Conservation (phyloP, 2,329 filamentous ascomycete genomes). For the Fusarium incarnatum region DNA sequence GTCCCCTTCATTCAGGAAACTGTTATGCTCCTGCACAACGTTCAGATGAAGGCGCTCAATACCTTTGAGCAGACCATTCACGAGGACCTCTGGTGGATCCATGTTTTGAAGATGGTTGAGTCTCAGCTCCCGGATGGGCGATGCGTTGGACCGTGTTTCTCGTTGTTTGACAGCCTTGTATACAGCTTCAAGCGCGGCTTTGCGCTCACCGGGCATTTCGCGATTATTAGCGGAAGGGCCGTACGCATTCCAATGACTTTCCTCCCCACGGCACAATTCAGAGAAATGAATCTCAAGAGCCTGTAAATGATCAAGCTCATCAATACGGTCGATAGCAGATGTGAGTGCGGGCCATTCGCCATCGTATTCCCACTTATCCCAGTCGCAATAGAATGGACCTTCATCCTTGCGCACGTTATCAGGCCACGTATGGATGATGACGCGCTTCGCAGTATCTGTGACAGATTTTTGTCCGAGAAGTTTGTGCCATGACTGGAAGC, state of each 20-base stretch:
- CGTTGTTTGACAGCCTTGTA: background rate
- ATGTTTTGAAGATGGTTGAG: background rate
- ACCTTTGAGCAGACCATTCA: background rate
- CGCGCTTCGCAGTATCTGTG: background rate
- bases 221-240: background rate
- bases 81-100: background rate
- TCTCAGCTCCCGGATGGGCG: background rate
- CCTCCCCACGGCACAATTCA: background rate
- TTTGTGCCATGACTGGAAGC: background rate
- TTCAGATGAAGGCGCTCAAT: background rate
- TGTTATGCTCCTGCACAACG: rapidly evolving
- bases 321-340: background rate
- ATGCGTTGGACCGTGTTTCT: rapidly evolving
- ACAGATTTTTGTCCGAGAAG: background rate
- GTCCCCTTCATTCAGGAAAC: background rate
- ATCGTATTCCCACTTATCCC: background rate
- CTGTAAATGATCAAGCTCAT: background rate
- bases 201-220: background rate
- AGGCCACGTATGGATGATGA: background rate
- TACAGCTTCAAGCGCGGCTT: background rate
- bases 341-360: background rate
- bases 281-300: background rate
- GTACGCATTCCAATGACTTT: no score
- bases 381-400: background rate
- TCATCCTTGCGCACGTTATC: background rate